A percentile compares a stretch with the other conserved stretches of the same genome.
Conservation (phyloP, 2,329 filamentous ascomycete species). For the Fusarium cicatricum region DNA sequence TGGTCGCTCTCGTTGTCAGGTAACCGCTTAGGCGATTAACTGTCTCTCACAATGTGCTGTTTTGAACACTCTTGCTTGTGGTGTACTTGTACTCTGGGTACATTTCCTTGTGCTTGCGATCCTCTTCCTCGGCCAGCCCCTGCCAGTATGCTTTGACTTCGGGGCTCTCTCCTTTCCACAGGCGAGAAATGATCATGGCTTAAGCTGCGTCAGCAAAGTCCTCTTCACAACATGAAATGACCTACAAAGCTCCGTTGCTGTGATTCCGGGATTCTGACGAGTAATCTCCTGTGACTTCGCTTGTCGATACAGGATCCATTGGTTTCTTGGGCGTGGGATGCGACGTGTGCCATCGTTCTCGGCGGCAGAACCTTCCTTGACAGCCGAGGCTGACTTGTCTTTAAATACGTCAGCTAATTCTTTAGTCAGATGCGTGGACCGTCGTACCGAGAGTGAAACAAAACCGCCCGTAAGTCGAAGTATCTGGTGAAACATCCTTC, state of each 20-base stretch:
- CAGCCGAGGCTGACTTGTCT: not conserved
- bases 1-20: not conserved
- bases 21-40: not conserved
- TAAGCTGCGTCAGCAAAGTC: not conserved
- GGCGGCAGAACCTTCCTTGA: not conserved
- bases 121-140: conserved; percentile 36
- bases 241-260: conserved; percentile 45
- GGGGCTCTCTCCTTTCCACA: conserved; percentile 42
- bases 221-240: not conserved
- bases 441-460: conserved; percentile 35
- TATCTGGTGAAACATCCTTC: conserved; percentile 15
- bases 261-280: conserved; percentile 36
- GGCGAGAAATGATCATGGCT: conserved; percentile 41
- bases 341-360: not conserved
- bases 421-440: not conserved
- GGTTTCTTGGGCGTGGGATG: conserved; percentile 45
- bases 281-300: conserved; percentile 38
- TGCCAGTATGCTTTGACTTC: conserved; percentile 37
- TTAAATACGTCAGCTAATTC: not conserved
- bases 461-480: conserved; percentile 22
- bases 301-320: conserved; percentile 48
- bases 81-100: conserved; percentile 43
- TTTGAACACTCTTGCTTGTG: conserved; percentile 10
- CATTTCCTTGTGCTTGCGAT: conserved; percentile 39
- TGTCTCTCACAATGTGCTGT: not conserved